Conservation (phyloP, 1,284 basidiomycete genomes). For the Xerocomus amazonicus region DNA sequence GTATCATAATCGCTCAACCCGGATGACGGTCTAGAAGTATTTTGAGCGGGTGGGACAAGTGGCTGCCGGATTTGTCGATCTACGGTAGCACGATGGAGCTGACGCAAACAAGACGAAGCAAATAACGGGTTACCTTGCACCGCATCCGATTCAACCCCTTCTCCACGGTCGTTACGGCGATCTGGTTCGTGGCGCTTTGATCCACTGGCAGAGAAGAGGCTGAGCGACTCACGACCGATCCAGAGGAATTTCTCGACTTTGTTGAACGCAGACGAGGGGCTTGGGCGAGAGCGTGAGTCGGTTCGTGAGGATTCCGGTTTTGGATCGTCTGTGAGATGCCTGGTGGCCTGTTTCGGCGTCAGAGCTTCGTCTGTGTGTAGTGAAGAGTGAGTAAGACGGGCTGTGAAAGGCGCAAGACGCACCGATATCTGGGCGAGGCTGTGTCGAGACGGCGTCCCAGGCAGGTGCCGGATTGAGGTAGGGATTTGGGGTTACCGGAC, state of each 20-base stretch:
- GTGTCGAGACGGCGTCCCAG: conserved; percentile 7
- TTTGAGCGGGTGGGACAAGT: conserved; percentile 2
- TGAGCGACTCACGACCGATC: conserved; percentile 31
- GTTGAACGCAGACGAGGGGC: conserved; percentile 22
- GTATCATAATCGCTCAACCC: conserved; percentile 22
- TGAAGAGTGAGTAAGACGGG: not conserved
- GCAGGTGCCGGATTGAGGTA: conserved; percentile 31
- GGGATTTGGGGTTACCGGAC: conserved; percentile 29
- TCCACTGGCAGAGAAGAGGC: conserved; percentile 19
- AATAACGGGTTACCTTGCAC: conserved; percentile 21
- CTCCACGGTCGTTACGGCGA: conserved; percentile 19
- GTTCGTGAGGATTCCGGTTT: not conserved
- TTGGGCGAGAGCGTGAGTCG: conserved; percentile 8
- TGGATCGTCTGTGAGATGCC: not conserved
- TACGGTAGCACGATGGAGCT: conserved; percentile 12
- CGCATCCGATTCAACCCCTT: conserved; percentile 18
- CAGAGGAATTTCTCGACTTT: conserved; percentile 38
- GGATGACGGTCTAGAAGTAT: conserved; percentile 10
- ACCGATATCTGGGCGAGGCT: conserved; percentile 16
- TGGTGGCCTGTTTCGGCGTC: conserved; percentile 15
- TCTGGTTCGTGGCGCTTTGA: conserved; percentile 17
- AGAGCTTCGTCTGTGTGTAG: conserved; percentile 11
- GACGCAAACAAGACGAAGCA: not conserved
- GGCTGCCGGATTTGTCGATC: conserved; percentile 18
- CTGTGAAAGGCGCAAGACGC: not conserved